These are phyloP conservation scores for Taiwanofungus camphoratus DNA, from an alignment of 1,284 basidiomycete genomes.

Conservation along the genomic window DNA sequence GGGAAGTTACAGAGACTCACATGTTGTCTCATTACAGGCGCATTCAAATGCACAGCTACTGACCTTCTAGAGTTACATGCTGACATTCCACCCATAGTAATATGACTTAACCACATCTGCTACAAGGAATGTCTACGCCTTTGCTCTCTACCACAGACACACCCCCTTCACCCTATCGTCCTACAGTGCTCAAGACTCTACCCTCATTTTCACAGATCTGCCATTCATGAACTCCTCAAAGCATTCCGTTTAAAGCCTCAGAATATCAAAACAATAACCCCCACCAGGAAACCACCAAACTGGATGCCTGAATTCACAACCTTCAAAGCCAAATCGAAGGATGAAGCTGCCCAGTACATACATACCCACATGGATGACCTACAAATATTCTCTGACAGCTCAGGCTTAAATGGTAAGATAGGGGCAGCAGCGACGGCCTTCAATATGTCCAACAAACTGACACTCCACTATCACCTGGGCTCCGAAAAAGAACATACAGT, in stretches of 20 bases:
- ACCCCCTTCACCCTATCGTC: not conserved
- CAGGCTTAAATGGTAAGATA: not conserved
- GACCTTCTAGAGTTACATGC: slow-evolving; percentile 30
- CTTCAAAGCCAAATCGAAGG: not conserved
- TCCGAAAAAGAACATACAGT: not conserved
- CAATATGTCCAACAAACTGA: not conserved
- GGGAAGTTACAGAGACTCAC: slow-evolving; percentile 27
- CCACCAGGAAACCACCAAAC: not conserved
- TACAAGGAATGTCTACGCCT: not conserved
- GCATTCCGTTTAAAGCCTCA: not conserved
- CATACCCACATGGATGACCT: too few relatives aligned
- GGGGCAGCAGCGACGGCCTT: not conserved
- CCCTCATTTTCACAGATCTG: not conserved
- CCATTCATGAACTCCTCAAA: not conserved
- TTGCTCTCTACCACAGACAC: not conserved
- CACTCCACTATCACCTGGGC: not conserved
- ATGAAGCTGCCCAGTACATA: not conserved
- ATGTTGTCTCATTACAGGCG: slow-evolving; percentile 29
- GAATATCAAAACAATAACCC: not conserved
- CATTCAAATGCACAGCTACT: slow-evolving; percentile 26
- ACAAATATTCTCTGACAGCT: not conserved
- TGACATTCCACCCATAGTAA: slow-evolving; percentile 13
- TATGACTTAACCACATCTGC: not conserved
- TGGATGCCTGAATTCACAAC: not conserved
- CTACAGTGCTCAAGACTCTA: not conserved